phyloP scores from a whole-genome alignment of 2,329 filamentous ascomycete species.

The Calonectria montana region DNA sequence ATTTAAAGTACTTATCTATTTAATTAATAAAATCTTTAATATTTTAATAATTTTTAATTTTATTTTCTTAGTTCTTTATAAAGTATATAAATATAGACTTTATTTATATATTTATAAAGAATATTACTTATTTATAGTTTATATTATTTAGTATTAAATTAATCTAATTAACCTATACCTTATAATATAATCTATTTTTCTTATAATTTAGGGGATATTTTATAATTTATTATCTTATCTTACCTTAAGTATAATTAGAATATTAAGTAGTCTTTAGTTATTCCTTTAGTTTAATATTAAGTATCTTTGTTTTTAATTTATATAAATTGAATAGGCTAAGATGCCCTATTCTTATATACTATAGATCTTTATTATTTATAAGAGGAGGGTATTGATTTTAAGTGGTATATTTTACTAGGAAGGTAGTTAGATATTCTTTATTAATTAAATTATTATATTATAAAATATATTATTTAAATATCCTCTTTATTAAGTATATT shows the following conservation, averaged over 20 bases:
- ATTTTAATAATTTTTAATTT: background rate
- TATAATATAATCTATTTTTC: background rate
- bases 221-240: background rate
- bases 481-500: no score
- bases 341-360: no score
- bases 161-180: background rate
- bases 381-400: no score
- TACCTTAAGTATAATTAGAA: background rate
- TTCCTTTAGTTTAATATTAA: no score
- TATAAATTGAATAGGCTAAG: no score
- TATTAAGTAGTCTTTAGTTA: background rate
- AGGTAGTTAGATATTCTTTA: no score
- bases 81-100: background rate
- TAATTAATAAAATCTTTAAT: background rate
- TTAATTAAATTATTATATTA: no score
- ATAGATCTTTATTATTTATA: background rate
- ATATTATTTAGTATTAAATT: background rate
- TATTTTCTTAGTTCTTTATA: slow-evolving; percentile 3
- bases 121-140: background rate
- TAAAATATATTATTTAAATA: no score
- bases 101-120: background rate
- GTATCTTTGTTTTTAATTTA: no score
- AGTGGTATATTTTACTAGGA: no score
- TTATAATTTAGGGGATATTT: background rate
- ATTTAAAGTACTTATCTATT: background rate